Conservation (phyloP, 768 basidiomycete genomes). For the Lactarius indigo region DNA sequence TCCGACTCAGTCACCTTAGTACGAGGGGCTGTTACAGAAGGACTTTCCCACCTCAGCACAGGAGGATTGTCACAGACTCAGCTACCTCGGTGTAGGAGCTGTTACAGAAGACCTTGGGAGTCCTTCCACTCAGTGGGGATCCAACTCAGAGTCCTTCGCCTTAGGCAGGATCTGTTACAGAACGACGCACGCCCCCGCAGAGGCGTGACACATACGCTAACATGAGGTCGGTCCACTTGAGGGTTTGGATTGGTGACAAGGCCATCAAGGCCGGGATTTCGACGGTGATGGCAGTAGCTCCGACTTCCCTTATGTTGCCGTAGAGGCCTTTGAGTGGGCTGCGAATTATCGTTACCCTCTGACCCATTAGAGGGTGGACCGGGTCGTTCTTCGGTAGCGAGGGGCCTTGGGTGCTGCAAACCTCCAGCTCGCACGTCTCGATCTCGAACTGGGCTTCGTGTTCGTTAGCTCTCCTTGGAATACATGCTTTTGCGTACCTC, state of each 20-base stretch:
- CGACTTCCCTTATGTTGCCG: neutral
- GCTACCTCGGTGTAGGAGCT: too few species aligned
- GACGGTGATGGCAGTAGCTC: neutral
- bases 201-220: too few species aligned
- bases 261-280: neutral
- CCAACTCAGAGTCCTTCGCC: too few species aligned
- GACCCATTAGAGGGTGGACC: neutral
- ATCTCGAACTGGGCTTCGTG: neutral
- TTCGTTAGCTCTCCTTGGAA: neutral
- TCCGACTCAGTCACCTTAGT: too few species aligned
- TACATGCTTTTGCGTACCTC: neutral
- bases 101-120: too few species aligned
- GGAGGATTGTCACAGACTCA: too few species aligned
- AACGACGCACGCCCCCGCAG: too few species aligned
- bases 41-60: too few species aligned
- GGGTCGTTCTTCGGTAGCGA: neutral
- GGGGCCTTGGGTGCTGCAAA: neutral
- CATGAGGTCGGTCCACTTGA: neutral
- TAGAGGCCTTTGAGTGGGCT: neutral
- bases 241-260: neutral
- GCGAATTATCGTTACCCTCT: neutral
- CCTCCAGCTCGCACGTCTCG: neutral
- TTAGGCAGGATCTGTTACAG: too few species aligned
- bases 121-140: too few species aligned
- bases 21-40: too few species aligned